phyloP scores from a whole-genome alignment of 2,329 filamentous ascomycete genomes.

The Raffaelea deltoideospora region DNA sequence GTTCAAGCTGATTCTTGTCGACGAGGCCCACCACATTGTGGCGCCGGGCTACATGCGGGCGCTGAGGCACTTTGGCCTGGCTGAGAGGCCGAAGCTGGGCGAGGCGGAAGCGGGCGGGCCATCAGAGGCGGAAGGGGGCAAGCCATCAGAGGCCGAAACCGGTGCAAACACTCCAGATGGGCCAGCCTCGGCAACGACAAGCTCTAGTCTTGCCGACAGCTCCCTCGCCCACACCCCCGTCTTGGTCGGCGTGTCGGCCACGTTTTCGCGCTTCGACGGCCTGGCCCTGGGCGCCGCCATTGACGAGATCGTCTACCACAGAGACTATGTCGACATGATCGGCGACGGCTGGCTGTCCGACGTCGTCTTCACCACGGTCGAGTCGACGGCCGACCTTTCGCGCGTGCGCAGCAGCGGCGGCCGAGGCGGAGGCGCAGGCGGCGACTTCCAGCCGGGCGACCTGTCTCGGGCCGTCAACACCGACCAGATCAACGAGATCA shows the following conservation, averaged over 20 bases:
- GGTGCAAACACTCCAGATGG: too few species aligned
- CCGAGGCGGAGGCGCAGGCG: constrained; percentile 44
- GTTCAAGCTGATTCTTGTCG: constrained; percentile 87
- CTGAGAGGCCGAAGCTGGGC: constrained; percentile 21
- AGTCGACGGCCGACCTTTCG: constrained; percentile 66
- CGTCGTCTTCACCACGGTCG: constrained; percentile 87
- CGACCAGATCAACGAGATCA: constrained; percentile 62
- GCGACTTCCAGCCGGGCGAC: constrained; percentile 68
- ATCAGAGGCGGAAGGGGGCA: constrained; percentile 7
- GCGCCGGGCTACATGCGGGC: constrained; percentile 62
- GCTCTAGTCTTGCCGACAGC: too few species aligned
- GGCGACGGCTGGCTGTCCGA: constrained; percentile 82
- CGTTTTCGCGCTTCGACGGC: constrained; percentile 65
- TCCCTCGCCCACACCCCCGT: constrained; percentile 40
- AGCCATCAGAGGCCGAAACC: too few species aligned
- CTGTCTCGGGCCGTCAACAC: constrained; percentile 78
- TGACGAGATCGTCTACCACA: constrained; percentile 93
- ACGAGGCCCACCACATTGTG: constrained; percentile 95
- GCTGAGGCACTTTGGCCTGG: constrained; percentile 64
- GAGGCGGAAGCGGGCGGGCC: constrained; percentile 8
- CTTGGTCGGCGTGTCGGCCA: constrained; percentile 76
- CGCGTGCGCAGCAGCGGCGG: constrained; percentile 36
- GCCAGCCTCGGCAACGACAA: too few species aligned
- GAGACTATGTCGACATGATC: constrained; percentile 54
- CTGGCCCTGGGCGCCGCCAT: constrained; percentile 69